A percentile compares a stretch with the other conserved stretches of the same genome.
phyloP scores from a whole-genome alignment of 371 early-diverging fungal species.

The Lichtheimia corymbifera region DNA sequence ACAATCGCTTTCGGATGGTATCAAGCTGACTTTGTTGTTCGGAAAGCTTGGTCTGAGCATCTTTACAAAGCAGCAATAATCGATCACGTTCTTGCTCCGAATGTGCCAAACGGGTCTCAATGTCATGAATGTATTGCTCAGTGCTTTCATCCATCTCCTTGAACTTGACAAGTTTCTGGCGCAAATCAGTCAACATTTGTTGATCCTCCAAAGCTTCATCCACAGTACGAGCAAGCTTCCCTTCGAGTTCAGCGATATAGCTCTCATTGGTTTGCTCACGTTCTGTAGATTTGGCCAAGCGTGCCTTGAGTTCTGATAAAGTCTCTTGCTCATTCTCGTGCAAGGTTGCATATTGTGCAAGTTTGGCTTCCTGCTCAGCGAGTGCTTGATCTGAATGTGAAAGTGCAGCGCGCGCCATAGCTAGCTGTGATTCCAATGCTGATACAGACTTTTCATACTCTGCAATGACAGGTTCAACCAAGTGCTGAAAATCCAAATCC shows the following conservation, averaged over 20 bases:
- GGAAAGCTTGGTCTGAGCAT: constrained; percentile 14
- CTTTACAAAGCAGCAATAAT: constrained; percentile 1
- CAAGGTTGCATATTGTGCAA: constrained; percentile 27
- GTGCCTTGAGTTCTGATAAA: constrained; percentile 26
- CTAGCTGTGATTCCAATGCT: constrained; percentile 56
- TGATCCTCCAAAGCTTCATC: constrained; percentile 34
- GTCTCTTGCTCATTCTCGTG: constrained; percentile 19
- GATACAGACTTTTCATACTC: constrained; percentile 66
- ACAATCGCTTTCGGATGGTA: constrained; percentile 10
- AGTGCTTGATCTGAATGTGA: constrained; percentile 48
- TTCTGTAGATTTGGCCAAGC: constrained; percentile 22
- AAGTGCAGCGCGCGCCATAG: constrained; percentile 53
- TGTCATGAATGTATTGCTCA: constrained; percentile 47
- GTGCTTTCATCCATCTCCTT: constrained; percentile 46
- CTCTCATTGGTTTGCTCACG: constrained; percentile 40
- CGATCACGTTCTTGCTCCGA: constrained; percentile 10
- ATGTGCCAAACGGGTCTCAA: constrained; percentile 34
- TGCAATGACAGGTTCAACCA: constrained; percentile 68
- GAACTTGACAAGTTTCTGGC: constrained; percentile 37
- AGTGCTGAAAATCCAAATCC: constrained; percentile 48
- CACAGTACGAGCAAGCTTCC: constrained; percentile 32
- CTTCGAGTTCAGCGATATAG: constrained; percentile 48
- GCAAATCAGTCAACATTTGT: constrained; percentile 32
- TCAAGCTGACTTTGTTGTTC: constrained; percentile 19
- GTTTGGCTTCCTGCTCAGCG: constrained; percentile 50